Evolutionary conservation across 2,329 filamentous ascomycete genomes (phyloP), one percentile per base, ranked within the genome.

Genomic region (Mycosphaerella sp.): DNA sequence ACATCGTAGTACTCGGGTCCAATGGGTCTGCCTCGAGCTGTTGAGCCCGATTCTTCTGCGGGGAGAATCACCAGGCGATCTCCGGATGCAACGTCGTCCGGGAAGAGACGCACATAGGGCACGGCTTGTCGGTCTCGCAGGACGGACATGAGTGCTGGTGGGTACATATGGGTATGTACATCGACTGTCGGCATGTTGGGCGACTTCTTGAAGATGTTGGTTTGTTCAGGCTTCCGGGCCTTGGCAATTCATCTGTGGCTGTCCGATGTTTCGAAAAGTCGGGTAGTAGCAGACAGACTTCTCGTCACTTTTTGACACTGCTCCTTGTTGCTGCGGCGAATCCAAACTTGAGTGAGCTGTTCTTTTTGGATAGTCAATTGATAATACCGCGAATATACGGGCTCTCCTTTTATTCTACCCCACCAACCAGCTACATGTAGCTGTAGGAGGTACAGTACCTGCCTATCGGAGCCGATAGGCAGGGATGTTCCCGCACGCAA

Each of bases 1-100:
- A 95, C 84, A 43, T 89, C 87, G 58, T 85, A 88, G 76, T 92
- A 96, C 64, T 91, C 87, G 0, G 82, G 77, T 21, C 89, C 92
- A 42, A 96, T 82, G 3, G 91, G 90, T 3, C 91, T 83, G 38
- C 90, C 91, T 2, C 87, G 84, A 7, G 67, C 62, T n/a, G 68
- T 70, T 4, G 64, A 67, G 9, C 65, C 58, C 14, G 64, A 62
- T 45, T 59, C 58, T 56, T 69, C 67, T 21, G 64, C 56, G 1
- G 67, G 67, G 2, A 69, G 58, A 44, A 68, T 68, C 3, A 68
- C 64, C 53, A 89, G 80, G 10, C 85, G 82, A 43, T 83, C 80
- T 42, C 81, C 80, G 14, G 74, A 68, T 5, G 57, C 23, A 73
- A 72, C 41, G 70, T 80, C 54, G 76, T 67, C 63, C 8, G 62